Evolutionary conservation across 305 asterid genomes (phyloP), one percentile per base, ranked within the genome.

Genomic region (Fraxinus dipetala): DNA sequence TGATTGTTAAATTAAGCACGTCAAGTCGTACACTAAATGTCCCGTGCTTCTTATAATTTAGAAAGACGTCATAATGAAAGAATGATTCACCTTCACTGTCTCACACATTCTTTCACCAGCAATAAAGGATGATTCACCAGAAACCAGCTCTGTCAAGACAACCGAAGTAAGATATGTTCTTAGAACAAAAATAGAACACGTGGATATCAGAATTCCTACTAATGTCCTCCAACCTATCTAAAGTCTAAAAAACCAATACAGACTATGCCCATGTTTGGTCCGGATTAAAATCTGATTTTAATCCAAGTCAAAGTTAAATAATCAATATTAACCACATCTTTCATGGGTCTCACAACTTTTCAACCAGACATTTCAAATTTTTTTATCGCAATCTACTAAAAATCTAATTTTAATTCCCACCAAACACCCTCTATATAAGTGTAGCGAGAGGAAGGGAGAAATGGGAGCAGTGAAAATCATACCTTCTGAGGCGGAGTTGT

Each of bases 61-160:
- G 73, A 65, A 30, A 73, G 73, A 79, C 73, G 70, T 56, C 73
- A 61, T 31, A 74, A 81, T n/a, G 40, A 83, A 81, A 84, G 77
- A 36, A 83, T 70, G 67, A 75, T 61, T 54, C 56, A 96, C 99
- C 98, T 96, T 96, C 88, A 94, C 97, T 31, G 89, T 87, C 90
- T 96, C 95, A 18, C 92, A 90, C 95, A 93, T 90, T 86, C 93
- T 92, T 87, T 90, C 96, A 78, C 94, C 96, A 75, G 98, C 93
- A 85, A 89, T 82, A 80, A 90, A 88, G 79, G 99, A 96, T 79
- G 98, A 93, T 84, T 93, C 97, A 73, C 80, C n/a, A 5, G 92
- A 70, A 73, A 86, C 83, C 63, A 76, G 75, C 63, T 91, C 98
- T 95, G 90, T 61, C 69, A 84, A 75, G 80, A 83, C 35, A 79